Percentiles rank a stretch among this genome's conserved stretches.
Evolutionary conservation across 345 rosid species (phyloP).

Genomic region (Capsella bursapastoris): DNA sequence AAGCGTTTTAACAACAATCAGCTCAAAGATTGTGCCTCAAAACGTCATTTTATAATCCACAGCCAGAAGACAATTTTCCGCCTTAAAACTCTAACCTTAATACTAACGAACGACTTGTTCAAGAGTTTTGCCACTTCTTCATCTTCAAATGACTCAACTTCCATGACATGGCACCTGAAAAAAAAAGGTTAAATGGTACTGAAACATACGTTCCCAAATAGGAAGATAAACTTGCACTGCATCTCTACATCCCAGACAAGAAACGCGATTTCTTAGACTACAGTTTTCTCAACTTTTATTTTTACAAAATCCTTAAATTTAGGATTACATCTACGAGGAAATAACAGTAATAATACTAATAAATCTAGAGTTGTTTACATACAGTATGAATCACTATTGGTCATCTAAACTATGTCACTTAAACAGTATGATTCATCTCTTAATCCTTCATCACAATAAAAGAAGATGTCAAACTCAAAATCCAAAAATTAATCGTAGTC

Average conservation of each 20-base stretch:
- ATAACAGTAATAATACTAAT: not conserved
- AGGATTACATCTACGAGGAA: not conserved
- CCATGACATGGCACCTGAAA: constrained; percentile 96
- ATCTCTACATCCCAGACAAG: constrained; percentile 11
- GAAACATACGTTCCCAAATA: constrained; percentile 10
- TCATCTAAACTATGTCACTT: not conserved
- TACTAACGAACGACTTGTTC: constrained; percentile 78
- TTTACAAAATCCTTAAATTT: not conserved
- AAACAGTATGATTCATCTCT: not conserved
- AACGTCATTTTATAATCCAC: not conserved
- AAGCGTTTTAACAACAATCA: not conserved
- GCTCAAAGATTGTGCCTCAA: not conserved
- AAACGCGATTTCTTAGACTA: not conserved
- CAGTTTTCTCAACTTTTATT: not conserved
- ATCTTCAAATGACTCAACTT: constrained; percentile 89
- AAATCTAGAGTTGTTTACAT: not conserved
- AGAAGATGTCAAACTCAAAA: constrained; percentile 4
- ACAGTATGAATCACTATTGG: not conserved
- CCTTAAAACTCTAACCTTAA: constrained; percentile 62
- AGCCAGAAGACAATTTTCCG: not conserved
- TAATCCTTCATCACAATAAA: not conserved
- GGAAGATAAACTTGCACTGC: not conserved
- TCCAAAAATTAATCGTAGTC: constrained; percentile 23
- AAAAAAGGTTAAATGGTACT: constrained; percentile 17
- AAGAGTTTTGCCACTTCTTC: constrained; percentile 78